Evolutionary conservation across 78 protist species (phyloP), one percentile per base, ranked within the genome.

Genomic region (slime mould (Dictyostelium discoideum)): DNA sequence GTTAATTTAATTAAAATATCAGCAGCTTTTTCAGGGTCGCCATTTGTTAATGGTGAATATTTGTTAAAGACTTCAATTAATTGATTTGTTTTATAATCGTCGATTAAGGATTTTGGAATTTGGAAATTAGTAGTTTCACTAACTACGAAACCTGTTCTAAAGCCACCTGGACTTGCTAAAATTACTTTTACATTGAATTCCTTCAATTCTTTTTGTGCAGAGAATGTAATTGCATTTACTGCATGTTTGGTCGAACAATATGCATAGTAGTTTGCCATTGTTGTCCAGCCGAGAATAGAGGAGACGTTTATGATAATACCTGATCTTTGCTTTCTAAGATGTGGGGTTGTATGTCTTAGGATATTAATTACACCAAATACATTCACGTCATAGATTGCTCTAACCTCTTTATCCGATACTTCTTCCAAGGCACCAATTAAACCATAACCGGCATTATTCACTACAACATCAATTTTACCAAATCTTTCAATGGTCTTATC

Each of bases 321-420:
- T 65, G 40, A 9, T 7, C 39, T 57, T 88, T 80, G 54, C n/a
- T 18, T 32, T 40, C 93, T 20, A 5, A 88, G 67, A 20, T 78
- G 40, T 39, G 85, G 85, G 10, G 67, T 29, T 5, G 65, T 76
- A 44, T 80, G 18, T 39, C 93, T 37, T 5, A 80, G 9, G 5
- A 88, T 85, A 67, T 88, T 88, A 26, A 79, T 39, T 5, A 80
- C 44, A 29, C 93, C 93, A 79, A 88, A 88, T 42, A 88, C 85
- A 80, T 88, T 88, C n/a, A 77, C 67, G 14, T 78, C 86, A 46
- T 78, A 88, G 7, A 78, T 88, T 48, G 81, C 13, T 37, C 40
- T 44, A 11, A 88, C 29, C 5, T 88, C 86, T 13, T 18, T 2
- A 67, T 54, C 93, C 0, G 84, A n/a, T 5, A 48, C 14, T 22